Base-by-base conservation (phyloP, 2,329 filamentous ascomycete species). In the Zarea fungicola region DNA sequence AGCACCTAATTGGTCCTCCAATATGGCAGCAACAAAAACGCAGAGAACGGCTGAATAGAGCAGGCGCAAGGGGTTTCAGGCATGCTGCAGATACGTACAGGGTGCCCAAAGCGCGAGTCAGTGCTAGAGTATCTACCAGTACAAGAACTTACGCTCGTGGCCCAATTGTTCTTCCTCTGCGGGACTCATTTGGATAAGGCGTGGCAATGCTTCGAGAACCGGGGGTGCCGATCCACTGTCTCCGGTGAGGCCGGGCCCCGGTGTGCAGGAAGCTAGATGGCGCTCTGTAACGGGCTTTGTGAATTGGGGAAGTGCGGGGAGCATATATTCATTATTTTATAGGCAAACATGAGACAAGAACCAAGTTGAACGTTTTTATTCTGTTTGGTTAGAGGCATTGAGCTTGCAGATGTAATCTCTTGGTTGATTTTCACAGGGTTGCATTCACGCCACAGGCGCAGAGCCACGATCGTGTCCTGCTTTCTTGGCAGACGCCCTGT, bases 211-310 rank as follows among this genome's bases (percentile, higher is more conserved):
- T 3, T 31, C n/a, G n/a, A 28, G 42, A n/a, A 21, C 21, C 23
- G 25, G 31, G 35, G 34, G 44, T 34, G 19, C 8, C 23, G 44
- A 32, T 47, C 44, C 43, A 46, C 43, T 18, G 18, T 39, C 22
- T 40, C 44, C 35, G 18, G n/a, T 16, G 9, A 16, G 44, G 25
- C 44, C 26, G 44, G 44, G 44, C 25, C 35, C 44, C 35, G 19
- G 14, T 18, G 35, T 26, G 6, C n/a, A 22, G 44, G 7, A 31
- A 23, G 32, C 14, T 21, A 25, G 21, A 43, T 34, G 16, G 18
- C 11, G 5, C 32, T 22, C 26, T 21, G 18, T 14, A n/a, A n/a
- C n/a, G n/a, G 18, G 7, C 7, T 16, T 19, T 22, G 21, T 7
- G 26, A 9, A 32, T 31, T 19, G 40, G 26, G 40, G 25, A 37